Base-by-base conservation (phyloP, 202 grass and related monocot species). In the Digitaria exilis region DNA sequence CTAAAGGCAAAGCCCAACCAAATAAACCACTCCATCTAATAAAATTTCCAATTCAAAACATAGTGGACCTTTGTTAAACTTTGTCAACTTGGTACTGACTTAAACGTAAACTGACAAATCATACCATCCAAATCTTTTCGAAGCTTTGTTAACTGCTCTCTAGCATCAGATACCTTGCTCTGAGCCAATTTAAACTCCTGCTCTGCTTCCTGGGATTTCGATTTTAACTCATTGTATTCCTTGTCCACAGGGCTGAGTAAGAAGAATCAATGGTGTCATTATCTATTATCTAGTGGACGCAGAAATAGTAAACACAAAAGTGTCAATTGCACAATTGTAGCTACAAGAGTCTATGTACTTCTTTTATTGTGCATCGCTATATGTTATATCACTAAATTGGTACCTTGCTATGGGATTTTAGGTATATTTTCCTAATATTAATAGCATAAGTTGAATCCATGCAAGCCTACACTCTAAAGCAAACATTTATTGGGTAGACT, bases 121-220 rank as follows among this genome's bases (percentile, higher is more conserved):
- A 71, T 98, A 98, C 95, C 95, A 83, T 95, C 95, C 79, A 87
- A 84, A 65, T 95, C 93, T 86, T 93, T 98, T 62, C 75, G 88
- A 82, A 95, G 87, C 83, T 93, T 98, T 70, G 82, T 85, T 46
- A 93, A 65, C 84, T 90, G 85, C 66, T 74, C 81, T 87, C 82
- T 93, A 51, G 90, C 83, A 91, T 88, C 90, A 62, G 81, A 78
- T 78, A 91, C 86, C 89, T 98, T 98, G 87, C 91, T 95, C 44
- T 90, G 84, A 15, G 72, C 85, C 59, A 98, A 83, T 93, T 95
- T 98, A 76, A 91, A 60, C 54, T 91, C 87, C 64, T 98, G 92
- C 76, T 93, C 95, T 42, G 92, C 90, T 88, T 98, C 90, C 57
- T 82, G 80, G 46, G 87, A 91, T 90, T 98, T 98, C 71, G 87